phyloP scores from a whole-genome alignment of 129 eudicot species.

The Lonicera japonica region DNA sequence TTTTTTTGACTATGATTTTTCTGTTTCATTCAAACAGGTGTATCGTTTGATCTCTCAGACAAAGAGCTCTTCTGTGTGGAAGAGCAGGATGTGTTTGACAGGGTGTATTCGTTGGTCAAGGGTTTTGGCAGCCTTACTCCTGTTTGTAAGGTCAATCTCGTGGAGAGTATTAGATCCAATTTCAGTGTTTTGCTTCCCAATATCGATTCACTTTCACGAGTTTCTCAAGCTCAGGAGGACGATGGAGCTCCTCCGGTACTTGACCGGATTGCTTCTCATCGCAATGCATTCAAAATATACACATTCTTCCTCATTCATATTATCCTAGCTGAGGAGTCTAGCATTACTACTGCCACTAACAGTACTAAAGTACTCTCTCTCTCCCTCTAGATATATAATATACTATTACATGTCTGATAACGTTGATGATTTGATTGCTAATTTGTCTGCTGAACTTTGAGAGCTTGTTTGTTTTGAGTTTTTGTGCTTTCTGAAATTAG shows the following conservation, averaged over 20 bases:
- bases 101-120: slow-evolving; percentile 65
- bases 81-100: slow-evolving; percentile 83
- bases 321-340: slow-evolving; percentile 55
- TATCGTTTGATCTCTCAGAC: slow-evolving; percentile 77
- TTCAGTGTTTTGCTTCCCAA: slow-evolving; percentile 86
- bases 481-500: too few relatives aligned
- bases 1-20: not conserved
- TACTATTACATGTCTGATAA: not conserved
- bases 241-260: slow-evolving; percentile 10
- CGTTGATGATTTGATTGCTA: too few relatives aligned
- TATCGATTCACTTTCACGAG: slow-evolving; percentile 72
- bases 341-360: slow-evolving; percentile 15
- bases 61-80: slow-evolving; percentile 80
- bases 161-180: slow-evolving; percentile 78
- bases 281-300: slow-evolving; percentile 83
- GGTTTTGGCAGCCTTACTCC: slow-evolving; percentile 38
- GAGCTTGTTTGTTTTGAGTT: too few relatives aligned
- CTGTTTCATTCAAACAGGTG: slow-evolving; percentile 29
- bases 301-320: slow-evolving; percentile 71
- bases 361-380: slow-evolving; percentile 35
- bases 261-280: slow-evolving; percentile 59
- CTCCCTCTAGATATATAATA: not conserved
- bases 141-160: slow-evolving; percentile 60
- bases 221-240: slow-evolving; percentile 20
- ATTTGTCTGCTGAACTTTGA: too few relatives aligned